Evolutionary conservation across 2,329 filamentous ascomycete genomes (phyloP), one percentile per base, ranked within the genome.

Genomic region (Teratosphaeriaceae sp.): DNA sequence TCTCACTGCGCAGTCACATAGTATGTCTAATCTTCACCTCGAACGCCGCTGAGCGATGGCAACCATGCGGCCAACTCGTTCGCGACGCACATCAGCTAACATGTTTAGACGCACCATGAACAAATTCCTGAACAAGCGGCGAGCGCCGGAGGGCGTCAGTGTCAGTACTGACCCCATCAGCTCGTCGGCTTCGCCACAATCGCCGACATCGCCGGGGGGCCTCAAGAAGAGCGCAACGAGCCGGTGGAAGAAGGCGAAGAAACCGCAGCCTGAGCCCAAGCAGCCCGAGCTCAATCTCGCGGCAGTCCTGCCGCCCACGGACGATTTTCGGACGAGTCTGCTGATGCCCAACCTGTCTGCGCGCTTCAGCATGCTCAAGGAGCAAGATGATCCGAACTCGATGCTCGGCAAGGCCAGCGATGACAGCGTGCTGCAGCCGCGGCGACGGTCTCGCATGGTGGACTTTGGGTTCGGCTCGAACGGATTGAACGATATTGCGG

Each of bases 321-420:
- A 97, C 65, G 84, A 97, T 59, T 97, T 98, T 65, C 80, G 92
- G 44, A 98, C 92, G 3, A 97, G 92, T 71, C 70, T 98, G 45
- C 73, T 98, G 49, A 94, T 98, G 90, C 89, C 88, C 0, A 90
- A 89, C 31, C 75, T 98, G 3, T 97, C 90, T 0, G 88, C 89
- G 11, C 82, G 92, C 5, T 98, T 98, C 64, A 97, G 90, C 54
- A 97, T 97, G 90, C 71, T 97, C 23, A 76, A 88, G 57, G 90
- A 96, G 65, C 90, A 96, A 63, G 89, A 96, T 62, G 88, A 96
- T 57, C 90, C 90, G 1, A 83, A 73, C 49, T 90, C 88, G 2
- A 85, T 88, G 62, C 76, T 96, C 23, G 90, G 90, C 45, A 96
- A 97, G 65, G 90, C 90, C 13, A 92, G 85, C 64, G 90, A 97